Evolutionary conservation across 2,329 filamentous ascomycete genomes (phyloP), one percentile per base, ranked within the genome.

Genomic region (Botrytis sinoallii): DNA sequence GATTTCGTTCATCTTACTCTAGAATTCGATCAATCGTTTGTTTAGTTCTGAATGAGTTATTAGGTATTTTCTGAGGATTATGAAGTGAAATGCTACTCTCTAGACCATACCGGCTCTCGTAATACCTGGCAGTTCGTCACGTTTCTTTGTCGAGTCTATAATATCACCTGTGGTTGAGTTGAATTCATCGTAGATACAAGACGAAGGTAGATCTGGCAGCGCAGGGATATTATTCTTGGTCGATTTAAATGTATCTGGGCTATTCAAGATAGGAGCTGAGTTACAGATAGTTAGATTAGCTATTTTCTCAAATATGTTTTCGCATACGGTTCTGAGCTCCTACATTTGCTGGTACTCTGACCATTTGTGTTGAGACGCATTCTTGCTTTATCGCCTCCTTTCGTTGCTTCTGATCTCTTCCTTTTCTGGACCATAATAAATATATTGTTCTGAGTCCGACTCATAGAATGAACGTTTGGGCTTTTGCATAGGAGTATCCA

Each of bases 101-200:
- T 61, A 12, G 1, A 61, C 0, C 22, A 57, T 61, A 38, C 10
- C 59, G 4, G 20, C 35, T 25, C 38, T 3, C 4, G 59, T 6
- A 0, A 5, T 25, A 0, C 14, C 10, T 38, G 7, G 25, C 10
- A 35, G 1, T 14, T 25, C 12, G 1, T 12, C 4, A 5, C 16
- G 4, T 25, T 38, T 6, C 1, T 61, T 61, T 16, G 32, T 14
- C 6, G 7, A 38, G 35, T 3, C 32, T 20, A 8, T 8, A 2
- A 38, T 3, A 10, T 20, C 2, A 4, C 9, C 20, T 0, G 20
- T 38, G 6, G 5, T 38, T 14, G 20, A 60, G 1, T 44, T 7
- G 18, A 18, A 7, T 22, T 35, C 20, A 6, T 22, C 25, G 9
- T 9, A 10, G 29, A 35, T 18, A 9, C 32, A 38, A 60, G 32